Evolutionary conservation across 1,284 basidiomycete genomes (phyloP).

Genomic region (Cystobasidiaceae sp.): DNA sequence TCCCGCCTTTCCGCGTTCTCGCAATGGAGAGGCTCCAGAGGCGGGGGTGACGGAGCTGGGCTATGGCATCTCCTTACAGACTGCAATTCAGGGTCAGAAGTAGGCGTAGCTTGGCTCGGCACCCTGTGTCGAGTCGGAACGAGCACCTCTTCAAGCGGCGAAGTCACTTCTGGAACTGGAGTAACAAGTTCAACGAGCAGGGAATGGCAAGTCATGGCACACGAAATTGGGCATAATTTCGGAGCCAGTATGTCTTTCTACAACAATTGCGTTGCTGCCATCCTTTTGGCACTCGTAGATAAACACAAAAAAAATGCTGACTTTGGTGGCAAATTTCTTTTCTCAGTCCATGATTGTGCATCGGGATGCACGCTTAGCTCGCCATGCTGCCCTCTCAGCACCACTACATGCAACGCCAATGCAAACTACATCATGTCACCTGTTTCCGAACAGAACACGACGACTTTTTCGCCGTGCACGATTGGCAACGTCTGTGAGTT

Average conservation of each 20-base stretch:
- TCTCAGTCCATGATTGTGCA: slow-evolving; percentile 12
- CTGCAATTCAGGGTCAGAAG: slow-evolving; percentile 74
- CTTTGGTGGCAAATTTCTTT: too few species aligned
- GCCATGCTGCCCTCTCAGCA: slow-evolving; percentile 67
- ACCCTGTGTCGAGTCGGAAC: slow-evolving; percentile 54
- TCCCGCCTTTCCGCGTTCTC: slow-evolving; percentile 73
- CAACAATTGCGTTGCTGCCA: background rate
- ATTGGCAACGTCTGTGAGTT: slow-evolving; percentile 78
- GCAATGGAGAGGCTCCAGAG: slow-evolving; percentile 69
- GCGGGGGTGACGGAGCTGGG: slow-evolving; percentile 52
- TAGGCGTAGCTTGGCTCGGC: slow-evolving; percentile 84
- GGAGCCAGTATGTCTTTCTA: slow-evolving; percentile 51
- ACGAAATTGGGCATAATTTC: slow-evolving; percentile 87
- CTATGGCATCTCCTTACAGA: slow-evolving; percentile 88
- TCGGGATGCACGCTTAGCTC: slow-evolving; percentile 57
- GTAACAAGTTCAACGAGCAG: slow-evolving; percentile 63
- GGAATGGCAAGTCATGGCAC: slow-evolving; percentile 71
- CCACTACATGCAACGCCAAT: slow-evolving; percentile 55
- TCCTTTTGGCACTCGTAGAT: background rate
- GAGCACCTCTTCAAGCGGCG: slow-evolving; percentile 26
- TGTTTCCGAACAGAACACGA: slow-evolving; percentile 51
- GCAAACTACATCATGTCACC: slow-evolving; percentile 70
- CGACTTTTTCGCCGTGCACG: slow-evolving; percentile 69
- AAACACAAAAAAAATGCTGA: too few species aligned
- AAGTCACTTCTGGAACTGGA: slow-evolving; percentile 58